phyloP scores from a whole-genome alignment of 208 protist genomes.

The Acanthamoeba divionensis region DNA sequence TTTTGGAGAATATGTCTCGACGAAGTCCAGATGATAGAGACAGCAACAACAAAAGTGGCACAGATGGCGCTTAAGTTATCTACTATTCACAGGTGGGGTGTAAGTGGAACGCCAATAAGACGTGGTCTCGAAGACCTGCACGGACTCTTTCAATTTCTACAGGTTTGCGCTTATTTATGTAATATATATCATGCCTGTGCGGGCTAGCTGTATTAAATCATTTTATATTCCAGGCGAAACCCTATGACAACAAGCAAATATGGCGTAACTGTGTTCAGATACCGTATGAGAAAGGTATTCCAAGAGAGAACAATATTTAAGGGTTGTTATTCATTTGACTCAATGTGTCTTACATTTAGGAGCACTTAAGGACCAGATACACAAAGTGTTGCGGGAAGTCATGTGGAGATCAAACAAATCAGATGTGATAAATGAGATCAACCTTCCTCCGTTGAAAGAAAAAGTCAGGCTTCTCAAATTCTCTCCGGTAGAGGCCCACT shows the following conservation, averaged over 20 bases:
- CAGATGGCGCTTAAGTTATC: constrained; percentile 14
- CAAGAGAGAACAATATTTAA: not conserved
- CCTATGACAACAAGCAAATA: not conserved
- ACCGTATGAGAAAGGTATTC: not conserved
- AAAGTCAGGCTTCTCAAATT: not conserved
- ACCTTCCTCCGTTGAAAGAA: not conserved
- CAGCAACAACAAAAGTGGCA: constrained; percentile 31
- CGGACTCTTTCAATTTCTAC: constrained; percentile 55
- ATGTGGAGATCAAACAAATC: constrained; percentile 38
- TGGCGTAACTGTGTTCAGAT: constrained; percentile 22
- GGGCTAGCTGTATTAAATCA: too few species aligned
- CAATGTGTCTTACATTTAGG: too few species aligned
- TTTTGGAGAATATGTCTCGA: constrained; percentile 28
- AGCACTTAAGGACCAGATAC: not conserved
- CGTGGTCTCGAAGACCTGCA: constrained; percentile 55
- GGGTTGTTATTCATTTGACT: not conserved
- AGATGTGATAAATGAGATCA: not conserved
- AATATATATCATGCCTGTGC: too few species aligned
- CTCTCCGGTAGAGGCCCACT: constrained; percentile 16
- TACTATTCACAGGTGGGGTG: constrained; percentile 32
- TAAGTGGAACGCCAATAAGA: constrained; percentile 37
- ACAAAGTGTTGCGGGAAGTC: not conserved
- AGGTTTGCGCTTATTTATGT: too few species aligned
- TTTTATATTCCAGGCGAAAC: too few species aligned
- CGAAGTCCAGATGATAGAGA: constrained; percentile 44